phyloP scores from a whole-genome alignment of 2,329 filamentous ascomycete genomes.

The Raffaelea albimanens region DNA sequence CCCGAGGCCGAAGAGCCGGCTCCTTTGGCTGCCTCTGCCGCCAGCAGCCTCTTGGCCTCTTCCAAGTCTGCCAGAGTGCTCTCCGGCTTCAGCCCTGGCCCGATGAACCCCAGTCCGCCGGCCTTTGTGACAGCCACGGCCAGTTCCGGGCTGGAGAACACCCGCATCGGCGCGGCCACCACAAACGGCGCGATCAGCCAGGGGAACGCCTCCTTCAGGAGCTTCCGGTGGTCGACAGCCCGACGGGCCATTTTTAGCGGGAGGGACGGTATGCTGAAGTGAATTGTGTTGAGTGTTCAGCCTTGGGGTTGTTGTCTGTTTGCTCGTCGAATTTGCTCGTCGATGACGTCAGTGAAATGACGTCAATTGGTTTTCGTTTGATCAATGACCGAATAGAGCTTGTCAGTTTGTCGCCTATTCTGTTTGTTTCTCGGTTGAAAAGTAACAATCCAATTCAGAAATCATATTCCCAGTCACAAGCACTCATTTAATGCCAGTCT shows the following conservation, averaged over 20 bases:
- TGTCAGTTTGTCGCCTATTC: no score
- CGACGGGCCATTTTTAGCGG: conserved; percentile 7
- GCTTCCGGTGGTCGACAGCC: conserved; percentile 3
- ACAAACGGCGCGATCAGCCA: conserved; percentile 26
- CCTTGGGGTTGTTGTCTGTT: no score
- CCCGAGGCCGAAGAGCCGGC: no score
- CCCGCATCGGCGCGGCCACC: conserved; percentile 31
- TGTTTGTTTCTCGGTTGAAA: no score
- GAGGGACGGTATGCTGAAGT: neutral
- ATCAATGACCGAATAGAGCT: no score
- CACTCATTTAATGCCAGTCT: no score
- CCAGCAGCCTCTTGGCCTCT: conserved; percentile 16
- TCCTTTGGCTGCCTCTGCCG: conserved; percentile 12
- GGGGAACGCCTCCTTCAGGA: conserved; percentile 21
- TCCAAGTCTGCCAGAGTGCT: conserved; percentile 5
- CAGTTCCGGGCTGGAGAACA: conserved; percentile 25
- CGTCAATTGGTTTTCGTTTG: no score
- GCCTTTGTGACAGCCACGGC: conserved; percentile 30
- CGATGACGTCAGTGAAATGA: no score
- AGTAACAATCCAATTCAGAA: no score
- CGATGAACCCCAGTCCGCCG: conserved; percentile 27
- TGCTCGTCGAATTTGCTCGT: no score
- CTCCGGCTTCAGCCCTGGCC: conserved; percentile 6
- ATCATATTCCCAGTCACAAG: no score
- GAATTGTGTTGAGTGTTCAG: no score